Evolutionary conservation across 2,329 filamentous ascomycete species (phyloP).

Genomic region (Clonostachys solani): DNA sequence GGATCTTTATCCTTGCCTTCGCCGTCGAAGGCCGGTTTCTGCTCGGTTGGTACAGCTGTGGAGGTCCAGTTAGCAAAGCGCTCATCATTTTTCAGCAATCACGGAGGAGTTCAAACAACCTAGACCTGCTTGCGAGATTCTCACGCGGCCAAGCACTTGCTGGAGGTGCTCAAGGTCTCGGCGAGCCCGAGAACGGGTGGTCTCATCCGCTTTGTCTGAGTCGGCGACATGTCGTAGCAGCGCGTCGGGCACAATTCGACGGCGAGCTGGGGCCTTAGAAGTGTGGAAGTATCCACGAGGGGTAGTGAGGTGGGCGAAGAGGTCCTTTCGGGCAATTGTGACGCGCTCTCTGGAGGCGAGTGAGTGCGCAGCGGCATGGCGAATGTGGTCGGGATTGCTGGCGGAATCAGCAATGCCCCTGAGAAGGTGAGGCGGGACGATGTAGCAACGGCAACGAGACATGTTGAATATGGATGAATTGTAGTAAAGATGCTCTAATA

Average conservation of each 20-base stretch:
- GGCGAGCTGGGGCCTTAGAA: slow-evolving; percentile 3
- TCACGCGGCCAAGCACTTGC: slow-evolving; percentile 17
- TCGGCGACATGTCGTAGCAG: slow-evolving; percentile 32
- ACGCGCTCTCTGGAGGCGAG: slow-evolving; percentile 25
- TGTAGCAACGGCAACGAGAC: slow-evolving; percentile 21
- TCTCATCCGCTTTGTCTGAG: slow-evolving; percentile 29
- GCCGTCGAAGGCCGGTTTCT: slow-evolving; percentile 7
- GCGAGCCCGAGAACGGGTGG: slow-evolving; percentile 27
- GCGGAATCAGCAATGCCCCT: slow-evolving; percentile 32
- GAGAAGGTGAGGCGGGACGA: slow-evolving; percentile 42
- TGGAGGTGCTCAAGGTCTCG: slow-evolving; percentile 32
- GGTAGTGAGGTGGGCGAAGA: slow-evolving; percentile 23
- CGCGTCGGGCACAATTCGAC: slow-evolving; percentile 30
- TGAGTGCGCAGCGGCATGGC: slow-evolving; percentile 26
- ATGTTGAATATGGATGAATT: too few species aligned
- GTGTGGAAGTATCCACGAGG: slow-evolving; percentile 19
- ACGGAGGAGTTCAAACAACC: not conserved
- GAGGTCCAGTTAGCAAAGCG: not conserved
- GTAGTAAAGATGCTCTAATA: too few species aligned
- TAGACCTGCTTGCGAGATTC: slow-evolving; percentile 13
- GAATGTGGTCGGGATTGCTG: slow-evolving; percentile 25
- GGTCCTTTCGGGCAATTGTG: slow-evolving; percentile 21
- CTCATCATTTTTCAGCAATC: not conserved
- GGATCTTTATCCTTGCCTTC: slow-evolving; percentile 5
- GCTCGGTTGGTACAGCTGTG: slow-evolving; percentile 7